Percentiles rank a stretch among this genome's conserved stretches.
phyloP scores from a whole-genome alignment of 2,329 filamentous ascomycete species.

The Nannizzia gypsea region DNA sequence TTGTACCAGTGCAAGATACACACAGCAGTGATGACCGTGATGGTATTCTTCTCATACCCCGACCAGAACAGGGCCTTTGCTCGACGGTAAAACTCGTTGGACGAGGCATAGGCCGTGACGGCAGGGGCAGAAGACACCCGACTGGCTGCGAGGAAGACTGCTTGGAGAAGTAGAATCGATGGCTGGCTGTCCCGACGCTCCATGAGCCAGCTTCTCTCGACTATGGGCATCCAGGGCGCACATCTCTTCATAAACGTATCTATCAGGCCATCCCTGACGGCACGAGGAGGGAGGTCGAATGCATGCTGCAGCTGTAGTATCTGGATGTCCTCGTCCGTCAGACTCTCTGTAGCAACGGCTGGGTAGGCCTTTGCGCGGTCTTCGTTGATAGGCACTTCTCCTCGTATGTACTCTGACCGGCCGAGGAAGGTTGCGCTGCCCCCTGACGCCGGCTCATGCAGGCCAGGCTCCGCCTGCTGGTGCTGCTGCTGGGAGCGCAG shows the following conservation, averaged over 20 bases:
- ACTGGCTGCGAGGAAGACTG: conserved; percentile 33
- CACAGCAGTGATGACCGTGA: conserved; percentile 23
- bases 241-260: conserved; percentile 24
- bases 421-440: conserved; percentile 20
- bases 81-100: conserved; percentile 24
- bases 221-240: conserved; percentile 25
- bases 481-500: conserved; percentile 3
- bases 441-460: conserved; percentile 15
- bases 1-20: conserved; percentile 27
- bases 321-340: conserved; percentile 21
- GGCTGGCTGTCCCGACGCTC: conserved; percentile 18
- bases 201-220: conserved; percentile 23
- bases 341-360: conserved; percentile 17
- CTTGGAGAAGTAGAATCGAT: conserved; percentile 26
- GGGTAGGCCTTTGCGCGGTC: conserved; percentile 20
- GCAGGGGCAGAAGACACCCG: conserved; percentile 28
- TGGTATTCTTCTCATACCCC: conserved; percentile 23
- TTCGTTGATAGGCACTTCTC: conserved; percentile 20
- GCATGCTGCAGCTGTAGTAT: conserved; percentile 19
- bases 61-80: conserved; percentile 26
- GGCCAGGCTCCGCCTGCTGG: conserved; percentile 11
- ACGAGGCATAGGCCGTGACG: conserved; percentile 20
- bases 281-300: conserved; percentile 21
- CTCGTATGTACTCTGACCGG: conserved; percentile 22
- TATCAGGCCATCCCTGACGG: conserved; percentile 21